Conservation (phyloP, 2,329 filamentous ascomycete genomes). For the Exserohilum turcica region DNA sequence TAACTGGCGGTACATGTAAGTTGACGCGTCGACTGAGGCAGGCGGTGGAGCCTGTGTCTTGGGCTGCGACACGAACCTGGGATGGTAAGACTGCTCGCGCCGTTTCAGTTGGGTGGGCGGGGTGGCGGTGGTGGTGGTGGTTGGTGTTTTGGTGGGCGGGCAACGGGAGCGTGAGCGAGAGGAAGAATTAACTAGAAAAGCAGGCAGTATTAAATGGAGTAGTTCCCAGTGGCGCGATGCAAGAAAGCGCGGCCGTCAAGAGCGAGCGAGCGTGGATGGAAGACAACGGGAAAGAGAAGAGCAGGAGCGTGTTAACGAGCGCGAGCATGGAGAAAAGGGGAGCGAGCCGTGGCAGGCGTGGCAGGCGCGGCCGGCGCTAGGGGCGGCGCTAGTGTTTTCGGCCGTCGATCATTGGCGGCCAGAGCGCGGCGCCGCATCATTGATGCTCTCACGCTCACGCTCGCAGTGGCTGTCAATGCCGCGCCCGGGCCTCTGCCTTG, state of each 20-base stretch:
- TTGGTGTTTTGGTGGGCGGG: too few species aligned
- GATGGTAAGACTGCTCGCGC: constrained; percentile 46
- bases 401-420: constrained; percentile 24
- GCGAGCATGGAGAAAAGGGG: constrained; percentile 24
- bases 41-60: constrained; percentile 18
- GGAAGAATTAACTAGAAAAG: constrained; percentile 47
- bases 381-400: constrained; percentile 16
- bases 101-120: constrained; percentile 22
- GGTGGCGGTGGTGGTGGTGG: constrained; percentile 31
- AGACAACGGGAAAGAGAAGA: constrained; percentile 22
- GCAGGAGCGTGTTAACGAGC: constrained; percentile 4
- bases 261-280: constrained; percentile 29
- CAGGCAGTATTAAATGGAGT: constrained; percentile 38
- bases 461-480: constrained; percentile 3
- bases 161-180: constrained; percentile 44
- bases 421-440: constrained; percentile 17
- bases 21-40: constrained; percentile 17
- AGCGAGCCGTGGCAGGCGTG: constrained; percentile 26
- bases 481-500: not conserved
- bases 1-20: constrained; percentile 37
- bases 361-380: constrained; percentile 18
- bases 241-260: constrained; percentile 28
- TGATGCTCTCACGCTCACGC: constrained; percentile 7
- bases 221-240: constrained; percentile 27
- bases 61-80: constrained; percentile 33